These are phyloP conservation scores for Neopestalotiopsis clavispora DNA, from an alignment of 2,329 filamentous ascomycete species.

Conservation along the genomic window DNA sequence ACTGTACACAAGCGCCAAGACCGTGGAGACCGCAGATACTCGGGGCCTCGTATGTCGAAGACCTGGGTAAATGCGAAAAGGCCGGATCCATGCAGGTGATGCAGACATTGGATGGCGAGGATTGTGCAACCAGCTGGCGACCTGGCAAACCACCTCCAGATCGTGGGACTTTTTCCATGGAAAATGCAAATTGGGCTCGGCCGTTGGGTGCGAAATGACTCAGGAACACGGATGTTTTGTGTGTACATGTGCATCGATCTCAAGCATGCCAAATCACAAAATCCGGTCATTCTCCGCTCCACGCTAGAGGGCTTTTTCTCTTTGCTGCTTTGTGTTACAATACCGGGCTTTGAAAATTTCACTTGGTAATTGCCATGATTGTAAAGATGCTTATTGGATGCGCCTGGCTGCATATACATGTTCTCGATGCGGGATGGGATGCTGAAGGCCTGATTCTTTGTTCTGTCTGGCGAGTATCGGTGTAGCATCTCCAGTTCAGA, in stretches of 20 bases:
- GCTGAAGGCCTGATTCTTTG: background rate
- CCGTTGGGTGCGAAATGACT: background rate
- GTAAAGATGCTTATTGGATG: background rate
- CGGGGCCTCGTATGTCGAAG: too few relatives aligned
- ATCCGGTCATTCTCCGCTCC: background rate
- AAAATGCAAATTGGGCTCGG: background rate
- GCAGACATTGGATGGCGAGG: too few relatives aligned
- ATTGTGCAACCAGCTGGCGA: too few relatives aligned
- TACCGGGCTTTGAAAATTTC: background rate
- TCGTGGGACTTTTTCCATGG: background rate
- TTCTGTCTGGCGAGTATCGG: background rate
- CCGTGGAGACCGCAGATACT: too few relatives aligned
- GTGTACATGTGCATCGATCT: background rate
- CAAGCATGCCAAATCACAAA: background rate
- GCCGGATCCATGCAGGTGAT: background rate
- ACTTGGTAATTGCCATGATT: background rate
- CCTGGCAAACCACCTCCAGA: background rate
- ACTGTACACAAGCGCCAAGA: background rate
- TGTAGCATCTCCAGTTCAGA: background rate
- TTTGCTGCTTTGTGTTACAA: background rate
- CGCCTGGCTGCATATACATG: background rate
- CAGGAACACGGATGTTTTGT: background rate
- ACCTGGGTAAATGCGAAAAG: background rate
- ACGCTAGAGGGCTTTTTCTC: background rate
- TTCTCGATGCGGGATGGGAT: background rate